These are phyloP conservation scores for Haplosporangium sp. DNA, from an alignment of 371 early-diverging fungal genomes.

Conservation along the genomic window DNA sequence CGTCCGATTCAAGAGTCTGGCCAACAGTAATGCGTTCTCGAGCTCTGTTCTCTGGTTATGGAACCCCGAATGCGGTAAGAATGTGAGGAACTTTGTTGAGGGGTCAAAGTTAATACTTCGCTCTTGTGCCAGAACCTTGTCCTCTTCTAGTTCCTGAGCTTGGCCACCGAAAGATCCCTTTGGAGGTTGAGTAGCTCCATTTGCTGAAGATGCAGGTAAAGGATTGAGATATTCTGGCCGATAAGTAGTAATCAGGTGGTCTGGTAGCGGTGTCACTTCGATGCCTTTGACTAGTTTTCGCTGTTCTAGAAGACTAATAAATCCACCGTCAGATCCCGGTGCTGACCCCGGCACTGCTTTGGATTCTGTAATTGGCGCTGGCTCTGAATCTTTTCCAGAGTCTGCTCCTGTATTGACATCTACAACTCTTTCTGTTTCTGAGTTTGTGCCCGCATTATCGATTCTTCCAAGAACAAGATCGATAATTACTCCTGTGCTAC, in stretches of 20 bases:
- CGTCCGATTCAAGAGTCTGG: conserved; percentile 67
- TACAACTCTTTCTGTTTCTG: neutral
- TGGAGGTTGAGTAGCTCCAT: neutral
- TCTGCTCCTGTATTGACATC: neutral
- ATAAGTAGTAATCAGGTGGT: conserved; percentile 38
- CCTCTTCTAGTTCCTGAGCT: neutral
- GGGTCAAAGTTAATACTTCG: conserved; percentile 18
- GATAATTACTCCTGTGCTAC: neutral
- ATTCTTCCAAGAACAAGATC: neutral
- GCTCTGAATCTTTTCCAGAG: neutral
- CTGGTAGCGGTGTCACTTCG: conserved; percentile 25
- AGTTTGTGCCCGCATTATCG: neutral
- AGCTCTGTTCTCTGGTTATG: conserved; percentile 70
- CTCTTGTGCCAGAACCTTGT: neutral
- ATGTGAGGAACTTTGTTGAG: conserved; percentile 58
- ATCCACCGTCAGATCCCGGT: neutral
- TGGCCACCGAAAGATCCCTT: neutral
- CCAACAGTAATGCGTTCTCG: conserved; percentile 69
- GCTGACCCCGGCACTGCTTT: no score
- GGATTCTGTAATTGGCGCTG: neutral
- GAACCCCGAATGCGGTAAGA: conserved; percentile 68
- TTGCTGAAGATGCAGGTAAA: neutral
- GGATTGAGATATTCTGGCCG: conserved; percentile 25
- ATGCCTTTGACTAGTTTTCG: conserved; percentile 29
- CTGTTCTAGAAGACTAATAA: conserved; percentile 26